A percentile compares a stretch with the other conserved stretches of the same genome.
These are phyloP conservation scores for Apocynum venetum DNA, from an alignment of 257 asterid species.

Conservation along the genomic window DNA sequence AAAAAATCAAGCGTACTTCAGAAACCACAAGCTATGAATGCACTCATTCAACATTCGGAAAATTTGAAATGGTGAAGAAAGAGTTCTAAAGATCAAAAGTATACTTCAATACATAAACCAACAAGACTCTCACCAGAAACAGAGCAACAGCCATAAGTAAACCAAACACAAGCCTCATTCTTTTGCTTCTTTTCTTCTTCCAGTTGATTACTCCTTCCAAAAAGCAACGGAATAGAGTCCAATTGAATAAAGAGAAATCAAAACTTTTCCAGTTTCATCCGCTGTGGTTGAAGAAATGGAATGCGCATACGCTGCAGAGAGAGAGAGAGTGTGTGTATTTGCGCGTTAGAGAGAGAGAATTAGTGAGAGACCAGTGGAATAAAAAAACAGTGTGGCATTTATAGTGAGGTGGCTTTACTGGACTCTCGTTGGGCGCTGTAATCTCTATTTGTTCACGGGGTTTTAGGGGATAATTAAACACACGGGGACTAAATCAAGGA, in stretches of 20 bases:
- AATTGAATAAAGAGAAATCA: slow-evolving; percentile 9
- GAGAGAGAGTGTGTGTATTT: not conserved
- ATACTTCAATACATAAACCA: not conserved
- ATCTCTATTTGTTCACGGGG: slow-evolving; percentile 11
- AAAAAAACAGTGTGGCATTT: not conserved
- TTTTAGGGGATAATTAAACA: slow-evolving; percentile 24
- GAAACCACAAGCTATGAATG: slow-evolving; percentile 15
- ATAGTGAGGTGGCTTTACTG: not conserved
- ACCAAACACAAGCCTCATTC: slow-evolving; percentile 20
- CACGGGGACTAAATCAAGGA: slow-evolving; percentile 2
- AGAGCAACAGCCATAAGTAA: slow-evolving; percentile 16
- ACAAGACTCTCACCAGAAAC: slow-evolving; percentile 26
- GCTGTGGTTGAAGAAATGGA: not conserved
- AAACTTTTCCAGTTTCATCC: not conserved
- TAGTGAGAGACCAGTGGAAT: not conserved
- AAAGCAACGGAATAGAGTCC: slow-evolving; percentile 13
- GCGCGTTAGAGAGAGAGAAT: not conserved
- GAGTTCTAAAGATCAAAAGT: not conserved
- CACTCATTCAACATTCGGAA: not conserved
- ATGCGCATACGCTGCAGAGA: not conserved
- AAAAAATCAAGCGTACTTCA: not conserved
- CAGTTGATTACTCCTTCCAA: not conserved
- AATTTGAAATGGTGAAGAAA: slow-evolving; percentile 16
- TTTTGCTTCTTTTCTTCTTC: slow-evolving; percentile 10
- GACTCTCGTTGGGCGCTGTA: not conserved